These are phyloP conservation scores for Tricholoma sp. DNA, from an alignment of 768 basidiomycete genomes.

Conservation along the genomic window DNA sequence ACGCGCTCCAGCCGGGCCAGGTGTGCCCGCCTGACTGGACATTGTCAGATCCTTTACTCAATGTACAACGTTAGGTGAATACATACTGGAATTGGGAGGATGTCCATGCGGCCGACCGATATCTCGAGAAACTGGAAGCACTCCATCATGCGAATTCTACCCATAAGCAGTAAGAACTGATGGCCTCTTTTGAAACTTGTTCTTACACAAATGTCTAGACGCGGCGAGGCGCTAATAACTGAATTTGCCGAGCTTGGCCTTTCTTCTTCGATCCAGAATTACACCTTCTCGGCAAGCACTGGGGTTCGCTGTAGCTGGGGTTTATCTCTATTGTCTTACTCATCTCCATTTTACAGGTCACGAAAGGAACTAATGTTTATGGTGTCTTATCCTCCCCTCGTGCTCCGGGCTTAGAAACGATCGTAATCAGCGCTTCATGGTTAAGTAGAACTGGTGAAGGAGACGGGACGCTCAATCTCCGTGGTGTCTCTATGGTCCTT, in stretches of 20 bases:
- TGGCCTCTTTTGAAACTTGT: neutral
- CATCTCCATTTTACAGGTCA: conserved; percentile 30
- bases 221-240: conserved; percentile 51
- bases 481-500: conserved; percentile 83
- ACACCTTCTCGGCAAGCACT: conserved; percentile 47
- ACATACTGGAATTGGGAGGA: conserved; percentile 92
- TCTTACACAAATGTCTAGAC: conserved; percentile 37
- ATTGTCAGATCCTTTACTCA: neutral
- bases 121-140: conserved; percentile 63
- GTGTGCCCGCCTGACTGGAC: conserved; percentile 33
- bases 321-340: neutral
- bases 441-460: conserved; percentile 58
- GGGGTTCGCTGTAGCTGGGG: conserved; percentile 39
- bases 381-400: conserved; percentile 80
- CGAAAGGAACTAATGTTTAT: conserved; percentile 76
- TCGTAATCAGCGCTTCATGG: conserved; percentile 92
- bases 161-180: conserved; percentile 58
- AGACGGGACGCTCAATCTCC: conserved; percentile 61
- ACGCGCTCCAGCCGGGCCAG: conserved; percentile 90
- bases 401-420: conserved; percentile 88
- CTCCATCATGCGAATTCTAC: conserved; percentile 60
- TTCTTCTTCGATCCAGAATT: conserved; percentile 61
- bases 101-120: conserved; percentile 81
- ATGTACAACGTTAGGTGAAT: conserved; percentile 56
- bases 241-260: conserved; percentile 78